These are phyloP conservation scores for Parsonsia alboflavescens DNA, from an alignment of 257 asterid genomes.

Conservation along the genomic window DNA sequence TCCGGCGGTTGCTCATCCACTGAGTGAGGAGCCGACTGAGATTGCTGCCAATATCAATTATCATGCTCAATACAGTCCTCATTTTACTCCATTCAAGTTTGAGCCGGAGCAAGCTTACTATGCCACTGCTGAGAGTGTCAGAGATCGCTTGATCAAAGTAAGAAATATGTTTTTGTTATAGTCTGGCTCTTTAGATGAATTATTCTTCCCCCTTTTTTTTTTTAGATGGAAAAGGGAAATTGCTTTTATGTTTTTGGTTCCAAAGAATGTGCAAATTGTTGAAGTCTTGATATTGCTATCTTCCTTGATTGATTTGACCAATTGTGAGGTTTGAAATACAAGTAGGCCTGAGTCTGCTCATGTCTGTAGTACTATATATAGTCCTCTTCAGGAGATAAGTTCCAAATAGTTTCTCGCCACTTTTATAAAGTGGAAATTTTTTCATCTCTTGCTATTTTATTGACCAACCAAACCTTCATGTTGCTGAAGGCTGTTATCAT, in stretches of 20 bases:
- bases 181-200: not conserved
- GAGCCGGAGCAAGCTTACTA: slow-evolving; percentile 91
- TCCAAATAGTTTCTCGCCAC: not conserved
- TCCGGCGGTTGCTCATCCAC: slow-evolving; percentile 72
- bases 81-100: slow-evolving; percentile 83
- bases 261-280: not conserved
- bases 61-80: slow-evolving; percentile 87
- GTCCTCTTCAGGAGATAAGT: not conserved
- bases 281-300: too few species aligned
- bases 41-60: slow-evolving; percentile 87
- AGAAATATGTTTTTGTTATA: not conserved
- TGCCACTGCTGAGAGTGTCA: slow-evolving; percentile 96
- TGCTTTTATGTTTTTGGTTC: not conserved
- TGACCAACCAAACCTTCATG: not conserved
- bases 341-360: not conserved
- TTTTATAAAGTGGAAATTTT: not conserved
- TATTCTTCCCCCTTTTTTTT: not conserved
- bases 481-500: not conserved
- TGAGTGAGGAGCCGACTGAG: slow-evolving; percentile 53
- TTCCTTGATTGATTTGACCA: not conserved
- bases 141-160: slow-evolving; percentile 87
- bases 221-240: not conserved
- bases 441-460: not conserved
- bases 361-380: not conserved
- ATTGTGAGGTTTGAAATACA: not conserved